Conservation (phyloP, 2,329 filamentous ascomycete species). For the Aspergillus sclerotialis region DNA sequence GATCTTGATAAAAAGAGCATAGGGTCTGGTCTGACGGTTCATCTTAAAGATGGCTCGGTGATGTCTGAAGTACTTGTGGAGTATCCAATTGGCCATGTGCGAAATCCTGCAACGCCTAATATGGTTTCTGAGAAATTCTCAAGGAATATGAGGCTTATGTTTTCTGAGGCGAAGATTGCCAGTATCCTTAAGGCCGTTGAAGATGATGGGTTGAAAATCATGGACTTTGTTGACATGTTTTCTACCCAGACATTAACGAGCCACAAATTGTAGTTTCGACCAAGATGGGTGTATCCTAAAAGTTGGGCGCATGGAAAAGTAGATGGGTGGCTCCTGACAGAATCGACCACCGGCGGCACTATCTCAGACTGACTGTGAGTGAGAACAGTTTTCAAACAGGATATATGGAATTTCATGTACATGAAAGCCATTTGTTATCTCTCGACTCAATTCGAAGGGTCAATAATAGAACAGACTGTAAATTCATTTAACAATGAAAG, state of each 20-base stretch:
- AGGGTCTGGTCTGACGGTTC: slow-evolving; percentile 19
- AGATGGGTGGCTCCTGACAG: too few relatives aligned
- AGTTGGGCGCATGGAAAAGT: background rate
- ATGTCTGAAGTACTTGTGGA: slow-evolving; percentile 27
- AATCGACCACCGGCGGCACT: too few relatives aligned
- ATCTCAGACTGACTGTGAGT: too few relatives aligned
- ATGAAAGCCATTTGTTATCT: too few relatives aligned
- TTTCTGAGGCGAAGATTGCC: slow-evolving; percentile 8
- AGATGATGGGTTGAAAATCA: slow-evolving; percentile 6
- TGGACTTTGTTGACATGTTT: slow-evolving; percentile 12
- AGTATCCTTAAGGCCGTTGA: slow-evolving; percentile 8
- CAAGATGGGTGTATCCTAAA: background rate
- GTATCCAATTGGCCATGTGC: slow-evolving; percentile 27
- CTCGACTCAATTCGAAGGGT: too few relatives aligned
- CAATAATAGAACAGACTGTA: background rate
- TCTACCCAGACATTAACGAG: slow-evolving; percentile 2
- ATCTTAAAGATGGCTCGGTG: slow-evolving; percentile 14
- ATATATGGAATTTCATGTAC: too few relatives aligned
- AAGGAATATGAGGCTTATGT: slow-evolving; percentile 13
- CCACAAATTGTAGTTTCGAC: slow-evolving; percentile 5
- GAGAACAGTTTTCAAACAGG: too few relatives aligned
- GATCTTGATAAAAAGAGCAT: slow-evolving; percentile 19
- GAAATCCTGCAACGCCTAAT: slow-evolving; percentile 7
- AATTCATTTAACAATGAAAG: background rate
- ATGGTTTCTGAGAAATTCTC: slow-evolving; percentile 11